Evolutionary conservation across 192 early-diverging fungal genomes (phyloP).

Genomic region (Rhizophagus prolifer): DNA sequence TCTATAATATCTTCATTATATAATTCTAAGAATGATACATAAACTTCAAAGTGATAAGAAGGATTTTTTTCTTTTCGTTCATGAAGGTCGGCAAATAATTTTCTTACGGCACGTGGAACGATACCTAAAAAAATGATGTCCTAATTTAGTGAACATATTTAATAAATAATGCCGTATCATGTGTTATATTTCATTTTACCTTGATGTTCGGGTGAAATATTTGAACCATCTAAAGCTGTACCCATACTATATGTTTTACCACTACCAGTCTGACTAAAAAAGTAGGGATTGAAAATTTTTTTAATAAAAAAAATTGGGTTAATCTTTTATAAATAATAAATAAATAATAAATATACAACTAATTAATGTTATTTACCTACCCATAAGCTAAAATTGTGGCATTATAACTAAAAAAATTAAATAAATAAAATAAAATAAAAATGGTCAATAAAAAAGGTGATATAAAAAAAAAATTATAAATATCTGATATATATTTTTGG

Average conservation of each 20-base stretch:
- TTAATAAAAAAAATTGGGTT: too few species aligned
- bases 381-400: constrained; percentile 91
- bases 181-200: too few species aligned
- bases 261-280: constrained; percentile 74
- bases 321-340: too few species aligned
- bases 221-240: constrained; percentile 57
- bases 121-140: constrained; percentile 49
- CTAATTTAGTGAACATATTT: too few species aligned
- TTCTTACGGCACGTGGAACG: constrained; percentile 64
- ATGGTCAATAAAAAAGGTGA: neutral
- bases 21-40: constrained; percentile 90
- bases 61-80: constrained; percentile 40
- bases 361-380: constrained; percentile 41
- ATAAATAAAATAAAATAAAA: too few species aligned
- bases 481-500: too few species aligned
- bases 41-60: constrained; percentile 47
- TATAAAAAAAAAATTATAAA: too few species aligned
- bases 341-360: too few species aligned
- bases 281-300: too few species aligned
- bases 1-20: constrained; percentile 97
- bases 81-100: constrained; percentile 52
- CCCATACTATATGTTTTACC: constrained; percentile 99
- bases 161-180: too few species aligned
- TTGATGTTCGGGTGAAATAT: constrained; percentile 34
- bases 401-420: too few species aligned